Evolutionary conservation across 2,329 filamentous ascomycete genomes (phyloP).

Genomic region (Bertia moriformis): DNA sequence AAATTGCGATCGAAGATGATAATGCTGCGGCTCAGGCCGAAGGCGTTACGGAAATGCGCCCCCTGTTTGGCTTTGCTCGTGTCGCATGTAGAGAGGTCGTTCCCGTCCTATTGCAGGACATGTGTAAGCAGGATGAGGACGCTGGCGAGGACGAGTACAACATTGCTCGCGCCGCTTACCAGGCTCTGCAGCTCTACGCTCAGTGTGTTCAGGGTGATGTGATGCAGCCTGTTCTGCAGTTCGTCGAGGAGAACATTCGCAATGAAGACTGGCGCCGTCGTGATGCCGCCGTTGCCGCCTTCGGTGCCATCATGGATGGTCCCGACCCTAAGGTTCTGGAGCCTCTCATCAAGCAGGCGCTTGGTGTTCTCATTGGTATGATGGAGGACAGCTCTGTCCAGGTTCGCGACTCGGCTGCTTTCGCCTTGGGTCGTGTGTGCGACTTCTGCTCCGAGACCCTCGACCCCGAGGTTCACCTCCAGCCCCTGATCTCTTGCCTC

Average conservation of each 20-base stretch:
- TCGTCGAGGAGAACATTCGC: slow-evolving; percentile 82
- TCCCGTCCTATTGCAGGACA: slow-evolving; percentile 71
- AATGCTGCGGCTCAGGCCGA: slow-evolving; percentile 62
- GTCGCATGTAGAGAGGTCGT: slow-evolving; percentile 90
- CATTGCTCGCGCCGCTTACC: slow-evolving; percentile 83
- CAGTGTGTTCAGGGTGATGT: slow-evolving; percentile 78
- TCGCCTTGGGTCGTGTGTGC: slow-evolving; percentile 87
- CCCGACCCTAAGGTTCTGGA: slow-evolving; percentile 85
- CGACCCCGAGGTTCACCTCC: slow-evolving; percentile 69
- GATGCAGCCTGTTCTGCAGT: slow-evolving; percentile 72
- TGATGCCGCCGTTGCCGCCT: slow-evolving; percentile 91
- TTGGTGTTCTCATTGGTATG: slow-evolving; percentile 76
- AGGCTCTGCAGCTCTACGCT: slow-evolving; percentile 87
- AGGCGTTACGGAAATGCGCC: slow-evolving; percentile 68
- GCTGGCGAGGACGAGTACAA: slow-evolving; percentile 96
- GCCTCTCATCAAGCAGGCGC: slow-evolving; percentile 86
- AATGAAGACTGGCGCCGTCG: slow-evolving; percentile 87
- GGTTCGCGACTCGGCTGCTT: slow-evolving; percentile 90
- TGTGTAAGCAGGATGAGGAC: slow-evolving; percentile 96
- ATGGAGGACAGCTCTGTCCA: slow-evolving; percentile 85
- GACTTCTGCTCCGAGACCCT: slow-evolving; percentile 86
- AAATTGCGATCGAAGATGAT: slow-evolving; percentile 94
- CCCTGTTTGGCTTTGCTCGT: slow-evolving; percentile 89
- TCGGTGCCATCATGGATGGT: slow-evolving; percentile 97
- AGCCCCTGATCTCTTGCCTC: slow-evolving; percentile 71